A percentile compares a stretch with the other conserved stretches of the same genome.
Evolutionary conservation across 306 rosid species (phyloP).

Genomic region (Begonia loranthoides): DNA sequence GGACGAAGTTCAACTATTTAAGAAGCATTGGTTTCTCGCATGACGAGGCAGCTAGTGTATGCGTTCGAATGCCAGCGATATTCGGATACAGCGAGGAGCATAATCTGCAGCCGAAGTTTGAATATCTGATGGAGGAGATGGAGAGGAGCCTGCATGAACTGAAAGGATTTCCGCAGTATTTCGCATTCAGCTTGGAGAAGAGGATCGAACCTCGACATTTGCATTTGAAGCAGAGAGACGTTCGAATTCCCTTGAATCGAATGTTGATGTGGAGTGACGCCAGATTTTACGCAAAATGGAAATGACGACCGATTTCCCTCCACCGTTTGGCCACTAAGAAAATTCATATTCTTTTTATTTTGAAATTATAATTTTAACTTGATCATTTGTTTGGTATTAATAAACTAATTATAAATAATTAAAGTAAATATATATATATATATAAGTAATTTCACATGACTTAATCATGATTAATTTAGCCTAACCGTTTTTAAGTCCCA

Average conservation of each 20-base stretch:
- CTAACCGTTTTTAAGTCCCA: no score
- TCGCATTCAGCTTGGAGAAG: slow-evolving; percentile 61
- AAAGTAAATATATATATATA: no score
- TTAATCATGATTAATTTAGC: no score
- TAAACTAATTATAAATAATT: no score
- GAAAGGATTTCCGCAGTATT: slow-evolving; percentile 60
- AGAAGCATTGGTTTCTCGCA: slow-evolving; percentile 34
- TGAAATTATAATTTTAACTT: no score
- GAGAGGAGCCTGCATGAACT: slow-evolving; percentile 50
- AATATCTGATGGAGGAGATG: slow-evolving; percentile 56
- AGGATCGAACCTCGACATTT: slow-evolving; percentile 55
- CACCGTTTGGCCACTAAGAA: no score
- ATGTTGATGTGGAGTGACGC: slow-evolving; percentile 62
- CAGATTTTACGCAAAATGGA: slow-evolving; percentile 51
- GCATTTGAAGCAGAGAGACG: slow-evolving; percentile 51
- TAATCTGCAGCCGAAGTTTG: slow-evolving; percentile 48
- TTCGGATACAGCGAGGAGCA: slow-evolving; percentile 57
- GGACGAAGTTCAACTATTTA: slow-evolving; percentile 30
- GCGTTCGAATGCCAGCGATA: slow-evolving; percentile 52
- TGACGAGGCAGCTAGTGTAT: slow-evolving; percentile 33
- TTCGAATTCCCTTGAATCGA: slow-evolving; percentile 42
- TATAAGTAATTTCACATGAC: no score
- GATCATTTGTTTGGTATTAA: no score
- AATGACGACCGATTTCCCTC: not conserved
- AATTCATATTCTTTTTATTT: no score